Percentiles rank a stretch among this genome's conserved stretches.
Evolutionary conservation across 2,329 filamentous ascomycete genomes (phyloP).

Genomic region (Penicillium sp.): DNA sequence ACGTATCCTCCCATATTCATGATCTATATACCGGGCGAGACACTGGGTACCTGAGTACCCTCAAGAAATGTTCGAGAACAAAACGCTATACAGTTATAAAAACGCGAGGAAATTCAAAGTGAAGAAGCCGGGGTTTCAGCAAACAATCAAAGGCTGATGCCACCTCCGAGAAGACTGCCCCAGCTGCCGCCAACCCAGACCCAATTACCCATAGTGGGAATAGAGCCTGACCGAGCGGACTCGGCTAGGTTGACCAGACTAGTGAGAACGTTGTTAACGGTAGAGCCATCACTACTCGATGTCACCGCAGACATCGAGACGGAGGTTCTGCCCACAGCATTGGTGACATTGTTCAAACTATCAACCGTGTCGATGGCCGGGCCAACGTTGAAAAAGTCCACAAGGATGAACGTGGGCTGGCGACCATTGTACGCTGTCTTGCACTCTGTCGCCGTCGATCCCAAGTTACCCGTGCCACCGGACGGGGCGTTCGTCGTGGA

Average conservation of each 20-base stretch:
- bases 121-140: background rate
- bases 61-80: background rate
- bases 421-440: constrained; percentile 56
- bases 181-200: constrained; percentile 46
- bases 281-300: constrained; percentile 27
- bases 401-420: constrained; percentile 70
- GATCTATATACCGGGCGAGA: constrained; percentile 6
- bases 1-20: background rate
- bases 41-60: background rate
- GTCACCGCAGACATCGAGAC: constrained; percentile 29
- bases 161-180: constrained; percentile 41
- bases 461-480: constrained; percentile 55
- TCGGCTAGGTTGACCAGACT: constrained; percentile 39
- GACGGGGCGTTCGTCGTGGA: constrained; percentile 64
- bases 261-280: constrained; percentile 38
- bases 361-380: constrained; percentile 70
- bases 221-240: constrained; percentile 37
- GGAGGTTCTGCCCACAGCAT: constrained; percentile 44
- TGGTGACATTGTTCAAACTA: constrained; percentile 59
- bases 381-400: constrained; percentile 77
- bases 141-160: constrained; percentile 30
- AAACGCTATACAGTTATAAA: constrained; percentile 1
- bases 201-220: constrained; percentile 44
- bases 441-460: constrained; percentile 53
- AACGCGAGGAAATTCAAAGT: background rate